Base-by-base conservation (phyloP, 192 early-diverging fungal genomes). In the Dimargaris cristalligena region DNA sequence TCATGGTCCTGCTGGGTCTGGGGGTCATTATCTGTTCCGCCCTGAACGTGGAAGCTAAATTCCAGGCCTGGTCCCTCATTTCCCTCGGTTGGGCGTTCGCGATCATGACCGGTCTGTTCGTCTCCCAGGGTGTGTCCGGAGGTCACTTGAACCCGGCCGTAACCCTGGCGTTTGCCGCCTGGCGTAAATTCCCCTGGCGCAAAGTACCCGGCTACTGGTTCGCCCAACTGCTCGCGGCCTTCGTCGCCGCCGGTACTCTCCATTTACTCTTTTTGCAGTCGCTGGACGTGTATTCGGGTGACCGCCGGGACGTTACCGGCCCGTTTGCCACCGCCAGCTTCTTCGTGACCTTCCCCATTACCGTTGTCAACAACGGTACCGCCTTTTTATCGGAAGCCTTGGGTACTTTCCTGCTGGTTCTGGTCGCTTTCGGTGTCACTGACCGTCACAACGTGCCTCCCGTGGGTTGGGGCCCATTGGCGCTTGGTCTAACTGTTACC, bases 1-100 rank as follows among this genome's bases (percentile, higher is more conserved):
- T 84, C 31, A 67, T 88, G 50, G 71, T 83, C 16, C 51, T 80
- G 44, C 78, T 88, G 47, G 79, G 79, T 35, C 71, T 78, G 56
- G 84, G 84, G n/a, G 77, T 80, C 20, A 74, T 82, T 14, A 81
- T 84, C 10, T 54, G 62, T 22, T 61, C 64, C 1, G 63, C 59
- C 11, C 65, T 76, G 44, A 71, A 74, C 66, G 72, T 58, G 32
- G 63, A 63, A 44, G 33, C 55, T 13, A 31, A 34, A n/a, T 14
- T 10, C 55, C 55, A 57, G n/a, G 32, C 26, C 28, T 57, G 55
- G 55, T 11, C 28, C 32, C 18, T 57, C 6, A 34, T 62, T 1
- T 33, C 34, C 18, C 32, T 44, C 4, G 61, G 52, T 31, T 62
- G 61, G 61, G 41, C 31, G 10, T 44, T 47, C n/a, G 61, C 62